A percentile compares a stretch with the other conserved stretches of the same genome.
Conservation (phyloP, 306 rosid species). For the Cicer bijugum region DNA sequence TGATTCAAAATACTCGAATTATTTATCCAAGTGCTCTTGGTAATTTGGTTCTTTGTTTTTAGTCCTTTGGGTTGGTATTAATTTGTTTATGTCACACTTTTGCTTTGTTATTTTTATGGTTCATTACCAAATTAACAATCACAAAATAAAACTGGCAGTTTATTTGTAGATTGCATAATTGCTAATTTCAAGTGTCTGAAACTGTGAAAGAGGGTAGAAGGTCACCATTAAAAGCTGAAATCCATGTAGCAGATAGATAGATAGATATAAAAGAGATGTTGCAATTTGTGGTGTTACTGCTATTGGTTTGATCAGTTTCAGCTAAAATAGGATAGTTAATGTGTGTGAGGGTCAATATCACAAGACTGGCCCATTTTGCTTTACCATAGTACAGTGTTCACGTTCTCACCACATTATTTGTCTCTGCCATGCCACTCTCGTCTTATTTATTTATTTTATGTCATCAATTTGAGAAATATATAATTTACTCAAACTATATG, state of each 20-base stretch:
- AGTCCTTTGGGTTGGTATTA: slow-evolving; percentile 15
- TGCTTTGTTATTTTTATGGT: slow-evolving; percentile 26
- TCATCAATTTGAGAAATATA: slow-evolving; percentile 26
- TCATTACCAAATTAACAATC: slow-evolving; percentile 44
- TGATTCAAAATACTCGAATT: too few relatives aligned
- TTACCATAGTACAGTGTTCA: slow-evolving; percentile 25
- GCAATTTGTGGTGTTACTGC: slow-evolving; percentile 29
- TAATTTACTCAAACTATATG: slow-evolving; percentile 14
- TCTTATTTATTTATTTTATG: slow-evolving; percentile 21
- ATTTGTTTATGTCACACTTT: slow-evolving; percentile 21
- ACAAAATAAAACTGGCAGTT: slow-evolving; percentile 44
- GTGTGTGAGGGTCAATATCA: slow-evolving; percentile 24
- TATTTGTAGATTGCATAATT: slow-evolving; percentile 34
- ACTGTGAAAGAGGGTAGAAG: slow-evolving; percentile 29
- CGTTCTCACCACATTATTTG: slow-evolving; percentile 33
- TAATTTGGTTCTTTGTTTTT: slow-evolving; percentile 31
- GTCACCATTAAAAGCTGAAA: slow-evolving; percentile 35
- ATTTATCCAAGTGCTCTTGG: too few relatives aligned
- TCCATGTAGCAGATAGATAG: background rate
- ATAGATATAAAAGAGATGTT: slow-evolving; percentile 27
- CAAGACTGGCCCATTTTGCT: slow-evolving; percentile 35
- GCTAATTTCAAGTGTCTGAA: slow-evolving; percentile 35
- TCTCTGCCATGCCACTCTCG: slow-evolving; percentile 16
- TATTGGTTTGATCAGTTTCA: slow-evolving; percentile 37
- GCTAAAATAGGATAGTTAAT: slow-evolving; percentile 22